Evolutionary conservation across 2,329 filamentous ascomycete genomes (phyloP).

Genomic region (Erysiphe pisi): DNA sequence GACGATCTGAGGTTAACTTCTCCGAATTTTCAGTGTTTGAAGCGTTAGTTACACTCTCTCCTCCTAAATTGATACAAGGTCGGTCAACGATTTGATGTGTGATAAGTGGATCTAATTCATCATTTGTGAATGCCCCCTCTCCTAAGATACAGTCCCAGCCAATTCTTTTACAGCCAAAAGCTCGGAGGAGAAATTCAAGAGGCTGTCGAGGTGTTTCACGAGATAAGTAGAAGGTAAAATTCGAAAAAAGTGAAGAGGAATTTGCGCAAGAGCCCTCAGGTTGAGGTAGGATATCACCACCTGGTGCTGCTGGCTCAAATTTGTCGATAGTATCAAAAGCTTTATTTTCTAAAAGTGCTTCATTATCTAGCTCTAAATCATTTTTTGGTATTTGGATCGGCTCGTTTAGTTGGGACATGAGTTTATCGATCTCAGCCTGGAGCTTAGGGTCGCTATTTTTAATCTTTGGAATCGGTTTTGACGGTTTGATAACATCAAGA

Average conservation of each 20-base stretch:
- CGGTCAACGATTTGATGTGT: conserved; percentile 96
- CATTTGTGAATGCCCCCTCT: conserved; percentile 80
- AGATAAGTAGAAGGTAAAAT: conserved; percentile 84
- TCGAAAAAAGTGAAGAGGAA: conserved; percentile 67
- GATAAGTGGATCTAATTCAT: conserved; percentile 77
- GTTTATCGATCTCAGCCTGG: conserved; percentile 57
- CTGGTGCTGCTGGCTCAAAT: conserved; percentile 73
- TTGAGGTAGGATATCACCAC: conserved; percentile 77
- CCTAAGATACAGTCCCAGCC: conserved; percentile 90
- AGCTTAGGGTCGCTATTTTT: conserved; percentile 50
- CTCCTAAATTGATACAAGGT: conserved; percentile 55
- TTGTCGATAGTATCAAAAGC: conserved; percentile 64
- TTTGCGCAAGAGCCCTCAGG: conserved; percentile 57
- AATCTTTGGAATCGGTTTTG: conserved; percentile 45
- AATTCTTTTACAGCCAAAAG: conserved; percentile 91
- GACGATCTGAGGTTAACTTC: conserved; percentile 51
- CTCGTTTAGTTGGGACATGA: conserved; percentile 56
- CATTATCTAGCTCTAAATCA: conserved; percentile 40
- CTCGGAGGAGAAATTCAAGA: conserved; percentile 81
- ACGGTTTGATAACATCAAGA: conserved; percentile 45
- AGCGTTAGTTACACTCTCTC: conserved; percentile 45
- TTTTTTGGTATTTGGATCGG: conserved; percentile 40
- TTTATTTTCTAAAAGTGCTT: conserved; percentile 34
- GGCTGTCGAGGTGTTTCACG: conserved; percentile 85
- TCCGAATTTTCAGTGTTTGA: conserved; percentile 47